Conservation (phyloP, 2,329 filamentous ascomycete genomes). For the Plenodomus biglobosus region DNA sequence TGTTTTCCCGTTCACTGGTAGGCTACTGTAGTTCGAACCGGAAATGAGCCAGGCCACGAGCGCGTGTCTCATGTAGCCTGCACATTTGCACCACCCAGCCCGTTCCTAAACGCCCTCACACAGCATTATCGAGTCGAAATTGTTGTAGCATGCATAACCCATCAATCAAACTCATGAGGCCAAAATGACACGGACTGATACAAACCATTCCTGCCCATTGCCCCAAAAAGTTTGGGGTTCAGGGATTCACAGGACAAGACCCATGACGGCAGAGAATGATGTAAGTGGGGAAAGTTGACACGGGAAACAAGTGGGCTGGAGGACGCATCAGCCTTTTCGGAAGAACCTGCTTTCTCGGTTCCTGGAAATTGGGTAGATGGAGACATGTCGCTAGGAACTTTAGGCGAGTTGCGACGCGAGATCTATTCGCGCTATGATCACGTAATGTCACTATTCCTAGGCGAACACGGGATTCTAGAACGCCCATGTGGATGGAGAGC, state of each 20-base stretch:
- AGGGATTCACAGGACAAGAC: no score
- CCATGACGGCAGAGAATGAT: constrained; percentile 18
- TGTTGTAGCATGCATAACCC: not conserved
- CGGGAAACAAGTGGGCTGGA: constrained; percentile 6
- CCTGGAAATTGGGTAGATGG: not conserved
- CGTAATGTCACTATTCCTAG: constrained; percentile 3
- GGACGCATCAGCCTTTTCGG: constrained; percentile 3
- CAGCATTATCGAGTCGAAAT: not conserved
- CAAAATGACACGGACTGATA: constrained; percentile 3
- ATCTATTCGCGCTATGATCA: constrained; percentile 9
- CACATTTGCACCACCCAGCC: no score
- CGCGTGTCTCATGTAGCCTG: not conserved
- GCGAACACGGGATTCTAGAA: not conserved
- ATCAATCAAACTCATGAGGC: not conserved
- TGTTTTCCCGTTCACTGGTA: not conserved
- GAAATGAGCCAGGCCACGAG: not conserved
- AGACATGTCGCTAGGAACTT: not conserved
- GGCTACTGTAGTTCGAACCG: not conserved
- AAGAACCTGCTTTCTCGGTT: constrained; percentile 17
- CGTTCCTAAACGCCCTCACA: not conserved
- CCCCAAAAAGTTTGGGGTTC: no score
- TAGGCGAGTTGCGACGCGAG: not conserved
- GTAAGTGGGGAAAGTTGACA: constrained; percentile 14
- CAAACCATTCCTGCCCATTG: no score
- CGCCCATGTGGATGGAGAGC: not conserved